Evolutionary conservation across 23 red algal species (phyloP), one percentile per base, ranked within the genome.

Genomic region (Cyanidium caldarium): DNA sequence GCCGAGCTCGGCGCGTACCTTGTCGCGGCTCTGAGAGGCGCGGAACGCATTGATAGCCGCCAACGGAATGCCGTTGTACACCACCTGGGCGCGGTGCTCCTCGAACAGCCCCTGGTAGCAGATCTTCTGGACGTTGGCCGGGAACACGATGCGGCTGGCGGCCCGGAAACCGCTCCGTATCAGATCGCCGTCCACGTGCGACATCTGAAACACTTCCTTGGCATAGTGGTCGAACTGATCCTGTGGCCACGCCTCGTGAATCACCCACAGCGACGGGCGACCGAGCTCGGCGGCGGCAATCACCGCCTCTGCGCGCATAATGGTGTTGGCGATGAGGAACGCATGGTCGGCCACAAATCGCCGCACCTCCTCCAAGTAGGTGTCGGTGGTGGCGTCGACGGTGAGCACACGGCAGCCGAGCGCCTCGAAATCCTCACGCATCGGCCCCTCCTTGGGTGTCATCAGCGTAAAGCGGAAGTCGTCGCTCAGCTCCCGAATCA

Each of bases 1-100:
- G n/a, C 89, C 89, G 40, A 94, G 79, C 38, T 87, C 82, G 15
- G 70, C 67, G 2, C 89, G 78, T 10, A 87, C 84, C 12, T 34
- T 39, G 23, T 87, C 71, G 39, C 89, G 81, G 39, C 44, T 80
- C 72, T 86, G 83, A 1, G 80, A 73, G 19, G 82, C 67, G 51
- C 89, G 77, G 57, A 83, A 94, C 7, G 82, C 78, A 67, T 94
- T 94, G 57, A 94, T 87, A 37, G 82, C 77, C 34, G 77, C 76
- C 10, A 94, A 72, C 23, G 89, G 89, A 40, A 94, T 94, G 35
- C 89, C 89, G 65, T 94, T 94, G 72, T 94, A 94, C 20, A 94
- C 78, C 36, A 94, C 89, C 14, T 69, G 68, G 3, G 79, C 71
- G 34, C 77, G 45, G 10, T 72, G 19, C 2, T 40, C 17, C 67